These are phyloP conservation scores for Tolypocladium nubicola DNA, from an alignment of 2,329 filamentous ascomycete species.

Conservation along the genomic window DNA sequence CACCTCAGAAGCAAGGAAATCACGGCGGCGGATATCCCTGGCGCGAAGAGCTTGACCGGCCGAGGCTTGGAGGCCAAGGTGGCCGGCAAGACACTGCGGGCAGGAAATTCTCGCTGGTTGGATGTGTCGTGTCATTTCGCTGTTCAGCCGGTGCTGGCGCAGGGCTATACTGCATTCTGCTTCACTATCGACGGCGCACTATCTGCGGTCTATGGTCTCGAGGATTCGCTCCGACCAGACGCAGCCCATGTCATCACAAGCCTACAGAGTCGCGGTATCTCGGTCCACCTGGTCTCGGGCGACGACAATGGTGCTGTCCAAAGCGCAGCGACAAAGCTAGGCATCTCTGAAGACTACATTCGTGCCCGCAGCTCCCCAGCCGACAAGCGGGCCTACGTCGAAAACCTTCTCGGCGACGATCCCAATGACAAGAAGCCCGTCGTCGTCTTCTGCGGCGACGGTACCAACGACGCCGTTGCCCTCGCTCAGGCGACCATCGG, in stretches of 20 bases:
- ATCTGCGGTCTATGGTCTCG: slow-evolving; percentile 31
- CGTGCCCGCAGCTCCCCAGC: slow-evolving; percentile 31
- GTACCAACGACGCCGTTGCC: slow-evolving; percentile 68
- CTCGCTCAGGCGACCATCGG: slow-evolving; percentile 62
- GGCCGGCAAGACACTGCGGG: slow-evolving; percentile 22
- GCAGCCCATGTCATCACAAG: slow-evolving; percentile 21
- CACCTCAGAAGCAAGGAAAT: slow-evolving; percentile 22
- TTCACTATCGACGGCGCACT: slow-evolving; percentile 27
- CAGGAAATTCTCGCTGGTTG: slow-evolving; percentile 42
- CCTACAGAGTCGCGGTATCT: slow-evolving; percentile 27
- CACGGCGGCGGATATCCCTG: slow-evolving; percentile 10
- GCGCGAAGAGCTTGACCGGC: slow-evolving; percentile 29
- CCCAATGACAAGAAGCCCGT: not conserved
- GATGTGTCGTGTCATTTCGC: slow-evolving; percentile 14
- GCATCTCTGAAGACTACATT: slow-evolving; percentile 25
- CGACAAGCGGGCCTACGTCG: slow-evolving; percentile 36
- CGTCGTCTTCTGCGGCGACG: slow-evolving; percentile 34
- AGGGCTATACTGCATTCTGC: slow-evolving; percentile 35
- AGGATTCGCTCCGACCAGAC: slow-evolving; percentile 35
- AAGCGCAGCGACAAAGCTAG: slow-evolving; percentile 25
- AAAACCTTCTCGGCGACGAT: slow-evolving; percentile 17
- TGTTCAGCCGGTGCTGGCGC: slow-evolving; percentile 22
- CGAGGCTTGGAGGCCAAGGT: slow-evolving; percentile 31
- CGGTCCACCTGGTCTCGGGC: slow-evolving; percentile 39
- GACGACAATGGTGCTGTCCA: slow-evolving; percentile 41